These are phyloP conservation scores for Neurospora tetrasperma DNA, from an alignment of 495 filamentous ascomycete genomes.

Conservation along the genomic window DNA sequence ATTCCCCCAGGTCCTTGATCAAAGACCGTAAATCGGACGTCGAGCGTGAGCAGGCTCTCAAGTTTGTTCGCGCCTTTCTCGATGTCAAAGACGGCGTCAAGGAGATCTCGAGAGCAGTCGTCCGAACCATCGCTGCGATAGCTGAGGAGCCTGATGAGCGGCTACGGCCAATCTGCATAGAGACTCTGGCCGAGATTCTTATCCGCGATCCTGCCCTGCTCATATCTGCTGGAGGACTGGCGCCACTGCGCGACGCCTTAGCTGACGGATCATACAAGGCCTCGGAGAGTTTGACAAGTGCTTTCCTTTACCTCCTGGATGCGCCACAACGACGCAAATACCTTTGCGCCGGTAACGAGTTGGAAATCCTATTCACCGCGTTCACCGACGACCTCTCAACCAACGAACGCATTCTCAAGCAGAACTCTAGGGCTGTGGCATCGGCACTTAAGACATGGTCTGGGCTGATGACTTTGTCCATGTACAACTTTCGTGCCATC, in stretches of 20 bases:
- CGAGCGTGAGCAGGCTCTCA: slow-evolving; percentile 91
- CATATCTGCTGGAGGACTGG: slow-evolving; percentile 69
- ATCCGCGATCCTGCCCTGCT: slow-evolving; percentile 73
- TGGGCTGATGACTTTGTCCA: slow-evolving; percentile 70
- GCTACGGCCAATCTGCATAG: slow-evolving; percentile 75
- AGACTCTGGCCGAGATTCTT: slow-evolving; percentile 86
- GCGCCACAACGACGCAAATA: slow-evolving; percentile 69
- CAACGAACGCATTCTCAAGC: slow-evolving; percentile 68
- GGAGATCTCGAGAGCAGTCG: slow-evolving; percentile 77
- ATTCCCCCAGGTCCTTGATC: slow-evolving; percentile 54
- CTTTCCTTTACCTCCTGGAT: slow-evolving; percentile 83
- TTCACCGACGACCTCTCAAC: slow-evolving; percentile 76
- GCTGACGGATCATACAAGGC: slow-evolving; percentile 86
- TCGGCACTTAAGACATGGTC: slow-evolving; percentile 92
- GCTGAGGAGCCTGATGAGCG: slow-evolving; percentile 86
- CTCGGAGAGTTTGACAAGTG: slow-evolving; percentile 71
- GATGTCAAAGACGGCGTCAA: slow-evolving; percentile 88
- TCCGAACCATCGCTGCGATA: slow-evolving; percentile 78
- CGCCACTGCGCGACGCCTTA: slow-evolving; percentile 72
- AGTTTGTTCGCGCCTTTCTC: slow-evolving; percentile 90
- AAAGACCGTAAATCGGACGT: slow-evolving; percentile 94
- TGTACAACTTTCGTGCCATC: slow-evolving; percentile 74
- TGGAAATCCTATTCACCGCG: slow-evolving; percentile 71
- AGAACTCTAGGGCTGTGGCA: slow-evolving; percentile 75
- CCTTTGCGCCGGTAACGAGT: slow-evolving; percentile 66